Percentiles rank a stretch among this genome's conserved stretches.
phyloP scores from a whole-genome alignment of 176 grass and related monocot species.

The Hordeum marinum region DNA sequence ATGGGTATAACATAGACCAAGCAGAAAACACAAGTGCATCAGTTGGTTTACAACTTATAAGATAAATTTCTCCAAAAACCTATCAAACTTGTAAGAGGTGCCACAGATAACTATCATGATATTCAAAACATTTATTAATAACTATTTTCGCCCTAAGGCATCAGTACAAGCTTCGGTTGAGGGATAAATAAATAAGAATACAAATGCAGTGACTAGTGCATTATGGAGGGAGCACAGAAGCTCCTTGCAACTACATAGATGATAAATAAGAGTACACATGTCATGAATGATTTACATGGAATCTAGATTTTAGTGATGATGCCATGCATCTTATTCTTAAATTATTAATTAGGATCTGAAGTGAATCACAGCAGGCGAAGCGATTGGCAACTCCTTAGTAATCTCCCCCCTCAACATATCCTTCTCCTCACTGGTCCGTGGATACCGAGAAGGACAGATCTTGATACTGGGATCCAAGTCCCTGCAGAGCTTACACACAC shows the following conservation, averaged over 20 bases:
- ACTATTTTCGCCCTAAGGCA: too few relatives aligned
- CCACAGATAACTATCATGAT: too few relatives aligned
- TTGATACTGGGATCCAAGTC: neutral
- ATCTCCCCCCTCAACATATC: neutral
- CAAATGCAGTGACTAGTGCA: neutral
- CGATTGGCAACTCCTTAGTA: neutral
- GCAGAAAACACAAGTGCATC: neutral
- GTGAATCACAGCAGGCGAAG: neutral
- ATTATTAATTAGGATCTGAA: too few relatives aligned
- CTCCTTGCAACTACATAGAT: neutral
- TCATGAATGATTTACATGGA: too few relatives aligned
- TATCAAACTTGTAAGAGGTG: too few relatives aligned
- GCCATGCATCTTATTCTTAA: too few relatives aligned
- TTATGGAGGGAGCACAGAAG: too few relatives aligned
- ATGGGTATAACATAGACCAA: neutral
- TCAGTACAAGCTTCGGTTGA: too few relatives aligned
- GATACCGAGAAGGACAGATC: neutral
- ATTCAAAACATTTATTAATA: too few relatives aligned
- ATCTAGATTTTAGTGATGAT: too few relatives aligned
- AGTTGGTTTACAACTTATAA: neutral
- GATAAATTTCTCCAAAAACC: too few relatives aligned
- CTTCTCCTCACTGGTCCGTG: neutral
- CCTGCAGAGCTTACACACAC: neutral
- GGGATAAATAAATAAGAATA: neutral
- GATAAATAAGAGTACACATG: neutral